Conservation (phyloP, 2,329 filamentous ascomycete species). For the Venturia aucupariae region DNA sequence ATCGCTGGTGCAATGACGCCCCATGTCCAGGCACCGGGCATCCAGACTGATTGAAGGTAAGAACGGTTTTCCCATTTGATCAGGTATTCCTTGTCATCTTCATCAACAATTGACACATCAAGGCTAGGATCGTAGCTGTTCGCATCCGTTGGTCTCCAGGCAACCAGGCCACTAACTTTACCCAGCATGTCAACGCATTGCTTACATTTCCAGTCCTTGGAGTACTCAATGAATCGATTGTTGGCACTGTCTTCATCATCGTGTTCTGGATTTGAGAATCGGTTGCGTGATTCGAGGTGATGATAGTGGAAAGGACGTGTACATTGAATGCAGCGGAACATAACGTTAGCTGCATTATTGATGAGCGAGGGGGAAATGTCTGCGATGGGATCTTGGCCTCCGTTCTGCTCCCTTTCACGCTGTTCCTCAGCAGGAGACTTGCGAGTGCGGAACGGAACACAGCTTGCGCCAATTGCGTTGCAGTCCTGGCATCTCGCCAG, state of each 20-base stretch:
- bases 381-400: slow-evolving; percentile 66
- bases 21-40: slow-evolving; percentile 81
- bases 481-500: slow-evolving; percentile 67
- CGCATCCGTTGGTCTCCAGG: slow-evolving; percentile 71
- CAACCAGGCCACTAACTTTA: slow-evolving; percentile 71
- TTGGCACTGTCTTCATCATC: slow-evolving; percentile 44
- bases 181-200: slow-evolving; percentile 57
- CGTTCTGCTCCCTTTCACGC: slow-evolving; percentile 63
- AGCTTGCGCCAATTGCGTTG: slow-evolving; percentile 55
- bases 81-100: slow-evolving; percentile 84
- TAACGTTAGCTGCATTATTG: slow-evolving; percentile 65
- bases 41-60: slow-evolving; percentile 77
- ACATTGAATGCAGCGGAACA: slow-evolving; percentile 77
- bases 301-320: slow-evolving; percentile 74
- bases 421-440: slow-evolving; percentile 75
- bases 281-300: slow-evolving; percentile 56
- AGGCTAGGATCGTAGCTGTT: slow-evolving; percentile 31
- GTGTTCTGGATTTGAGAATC: slow-evolving; percentile 20
- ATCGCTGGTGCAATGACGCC: slow-evolving; percentile 55
- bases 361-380: slow-evolving; percentile 53
- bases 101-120: slow-evolving; percentile 36
- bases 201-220: slow-evolving; percentile 66
- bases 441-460: slow-evolving; percentile 61
- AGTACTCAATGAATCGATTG: slow-evolving; percentile 63
- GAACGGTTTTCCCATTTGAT: slow-evolving; percentile 78